A percentile compares a stretch with the other conserved stretches of the same genome.
These are phyloP conservation scores for Marsdenia floribunda DNA, from an alignment of 257 asterid species.

Conservation along the genomic window DNA sequence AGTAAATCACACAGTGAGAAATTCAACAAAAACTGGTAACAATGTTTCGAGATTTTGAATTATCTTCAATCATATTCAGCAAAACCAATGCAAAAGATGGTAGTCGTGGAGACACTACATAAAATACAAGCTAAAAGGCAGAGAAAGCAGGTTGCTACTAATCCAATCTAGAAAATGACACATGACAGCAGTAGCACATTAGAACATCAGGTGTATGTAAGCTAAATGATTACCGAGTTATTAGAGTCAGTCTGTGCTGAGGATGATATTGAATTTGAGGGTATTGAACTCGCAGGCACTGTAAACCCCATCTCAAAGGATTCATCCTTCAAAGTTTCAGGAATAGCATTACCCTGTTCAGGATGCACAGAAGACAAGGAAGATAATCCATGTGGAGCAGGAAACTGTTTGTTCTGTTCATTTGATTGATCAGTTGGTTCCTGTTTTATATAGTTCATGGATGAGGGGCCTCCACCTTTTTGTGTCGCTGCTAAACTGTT, in stretches of 20 bases:
- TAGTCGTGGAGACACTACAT: not conserved
- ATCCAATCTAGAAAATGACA: not conserved
- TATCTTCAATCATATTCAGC: not conserved
- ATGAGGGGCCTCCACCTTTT: constrained; percentile 37
- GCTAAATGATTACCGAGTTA: constrained; percentile 31
- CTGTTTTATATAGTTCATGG: constrained; percentile 54
- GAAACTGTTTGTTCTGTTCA: constrained; percentile 47
- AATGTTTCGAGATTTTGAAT: not conserved
- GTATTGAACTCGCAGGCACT: constrained; percentile 33
- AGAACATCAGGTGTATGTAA: constrained; percentile 12
- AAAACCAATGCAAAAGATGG: not conserved
- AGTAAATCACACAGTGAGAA: not conserved
- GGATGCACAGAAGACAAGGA: constrained; percentile 42
- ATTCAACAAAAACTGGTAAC: not conserved
- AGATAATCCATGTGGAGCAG: constrained; percentile 46
- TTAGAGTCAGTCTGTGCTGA: constrained; percentile 41
- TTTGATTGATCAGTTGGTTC: constrained; percentile 68
- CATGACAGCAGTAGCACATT: constrained; percentile 5
- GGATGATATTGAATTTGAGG: constrained; percentile 33
- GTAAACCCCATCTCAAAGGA: constrained; percentile 52
- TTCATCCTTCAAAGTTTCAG: constrained; percentile 58
- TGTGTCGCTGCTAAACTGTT: constrained; percentile 37
- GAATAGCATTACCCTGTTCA: constrained; percentile 41
- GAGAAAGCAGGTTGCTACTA: not conserved
- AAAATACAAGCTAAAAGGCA: not conserved